Base-by-base conservation (phyloP, 148 eudicot species). In the Rhododendron williamsianum region DNA sequence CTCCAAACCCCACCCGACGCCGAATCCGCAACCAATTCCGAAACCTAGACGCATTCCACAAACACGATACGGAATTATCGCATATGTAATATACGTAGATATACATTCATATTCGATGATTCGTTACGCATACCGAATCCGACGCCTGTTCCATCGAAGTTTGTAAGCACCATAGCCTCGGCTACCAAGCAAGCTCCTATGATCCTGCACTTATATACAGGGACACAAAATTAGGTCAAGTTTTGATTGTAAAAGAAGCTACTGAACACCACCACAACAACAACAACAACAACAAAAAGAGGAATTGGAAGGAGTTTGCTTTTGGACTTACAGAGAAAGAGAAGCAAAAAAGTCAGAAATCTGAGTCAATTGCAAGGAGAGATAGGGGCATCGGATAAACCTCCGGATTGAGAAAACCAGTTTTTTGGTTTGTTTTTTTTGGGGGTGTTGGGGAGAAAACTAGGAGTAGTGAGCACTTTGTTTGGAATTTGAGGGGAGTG, bases 1-100 rank as follows among this genome's bases (percentile, higher is more conserved):
- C 96, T 92, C 96, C 96, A 51, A 93, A 93, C 96, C 96, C 96
- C 96, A 93, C 30, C 96, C 96, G 13, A 92, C 86, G 21, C 96
- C 96, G 80, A 93, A 93, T 48, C 96, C 96, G 85, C 96, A 93
- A 38, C 96, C 96, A 73, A 91, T 85, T 23, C 96, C 96, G 46
- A 92, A 90, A 52, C 96, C 96, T 93, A 84, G 36, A 80, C 6
- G 71, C 12, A 80, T 76, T 51, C 21, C 83, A 63, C 11, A 81
- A 16, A 58, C 51, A 80, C 63, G 0, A 30, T 6, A 3, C 78
- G 45, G 3, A 81, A 52, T 41, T 30, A 30, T 71, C 5, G 6
- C 38, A 13, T 13, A 11, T 0, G 30, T 27, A 12, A 27, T 10
- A 27, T 27, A 69, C 74, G 3, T 7, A 63, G 0, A 65, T 23